Evolutionary conservation across 495 filamentous ascomycete genomes (phyloP), one percentile per base, ranked within the genome.

Genomic region (Lophiostoma macrostomum): DNA sequence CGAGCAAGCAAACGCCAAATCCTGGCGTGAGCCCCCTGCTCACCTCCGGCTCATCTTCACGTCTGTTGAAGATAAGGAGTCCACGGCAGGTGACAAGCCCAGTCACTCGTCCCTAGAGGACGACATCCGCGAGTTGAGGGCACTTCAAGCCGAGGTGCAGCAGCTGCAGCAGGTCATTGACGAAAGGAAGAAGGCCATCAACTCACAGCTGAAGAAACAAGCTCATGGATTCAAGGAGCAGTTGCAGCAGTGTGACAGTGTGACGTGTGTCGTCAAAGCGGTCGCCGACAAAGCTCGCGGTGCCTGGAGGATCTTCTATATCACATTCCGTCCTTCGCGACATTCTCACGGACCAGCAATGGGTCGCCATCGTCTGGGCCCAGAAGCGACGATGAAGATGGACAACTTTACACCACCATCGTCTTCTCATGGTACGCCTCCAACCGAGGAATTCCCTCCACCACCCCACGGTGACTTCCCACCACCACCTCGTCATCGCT

Each of bases 231-330:
- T 71, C 7, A 55, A 53, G 28, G 41, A 66, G 32, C 57, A 69
- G 22, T 35, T 72, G 14, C 39, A 67, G 30, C 56, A 67, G 28
- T 73, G 71, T 49, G 67, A 72, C 48, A 68, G 56, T 28, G 20
- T 73, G 27, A 27, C 52, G 11, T 73, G 70, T 42, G 55, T 64
- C 16, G 10, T 68, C 10, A 48, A 57, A 23, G 46, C 57, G 16
- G 54, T 68, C 35, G 36, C 58, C 8, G 41, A 56, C 27, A 58
- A 64, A 29, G 63, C 60, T 14, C 49, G 63, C 35, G 47, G 60
- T 35, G 50, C 58, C 19, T 53, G 63, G 39, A 58, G 44, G 38
- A 42, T 61, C 23, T 32, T 63, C 22, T 58, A 44, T 18, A 32
- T 61, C 13, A 35, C 38, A 16, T 44, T 56, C 38, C 51, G 42